phyloP scores from a whole-genome alignment of 1,284 basidiomycete species.

The Ceratobasidium sp. region DNA sequence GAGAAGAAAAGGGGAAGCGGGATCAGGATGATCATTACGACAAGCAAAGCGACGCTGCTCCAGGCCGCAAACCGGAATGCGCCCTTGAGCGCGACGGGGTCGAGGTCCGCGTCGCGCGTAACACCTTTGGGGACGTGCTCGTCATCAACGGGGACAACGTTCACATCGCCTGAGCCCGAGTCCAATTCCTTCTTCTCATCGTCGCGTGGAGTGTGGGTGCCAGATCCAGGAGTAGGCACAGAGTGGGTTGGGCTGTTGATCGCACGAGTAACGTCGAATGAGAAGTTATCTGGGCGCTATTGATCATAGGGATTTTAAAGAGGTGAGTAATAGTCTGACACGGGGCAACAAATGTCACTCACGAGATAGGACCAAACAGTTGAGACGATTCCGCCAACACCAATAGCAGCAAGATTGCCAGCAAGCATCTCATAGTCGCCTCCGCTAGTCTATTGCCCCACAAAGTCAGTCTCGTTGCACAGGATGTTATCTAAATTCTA shows the following conservation, averaged over 20 bases:
- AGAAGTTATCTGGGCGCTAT: constrained; percentile 80
- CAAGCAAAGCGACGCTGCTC: constrained; percentile 73
- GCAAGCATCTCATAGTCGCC: constrained; percentile 88
- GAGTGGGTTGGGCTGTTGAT: constrained; percentile 68
- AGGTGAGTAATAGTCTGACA: background rate
- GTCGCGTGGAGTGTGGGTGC: constrained; percentile 23
- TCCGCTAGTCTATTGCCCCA: constrained; percentile 57
- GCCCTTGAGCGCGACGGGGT: constrained; percentile 71
- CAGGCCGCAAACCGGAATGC: constrained; percentile 84
- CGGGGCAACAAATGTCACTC: constrained; percentile 52
- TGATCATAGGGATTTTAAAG: background rate
- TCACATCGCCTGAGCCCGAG: constrained; percentile 52
- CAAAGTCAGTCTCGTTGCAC: background rate
- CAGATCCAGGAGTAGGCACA: constrained; percentile 15
- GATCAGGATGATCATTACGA: constrained; percentile 77
- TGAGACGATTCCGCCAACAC: constrained; percentile 83
- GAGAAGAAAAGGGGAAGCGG: constrained; percentile 89
- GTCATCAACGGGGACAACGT: constrained; percentile 45
- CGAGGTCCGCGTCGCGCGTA: constrained; percentile 69
- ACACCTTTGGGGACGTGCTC: constrained; percentile 56
- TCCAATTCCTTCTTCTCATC: constrained; percentile 62
- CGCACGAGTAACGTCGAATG: constrained; percentile 81
- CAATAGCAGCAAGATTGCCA: constrained; percentile 89
- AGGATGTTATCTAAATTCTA: constrained; percentile 17
- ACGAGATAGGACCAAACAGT: constrained; percentile 73